Conservation (phyloP, 805 yeast genomes). For the Blastobotrys attinorum region DNA sequence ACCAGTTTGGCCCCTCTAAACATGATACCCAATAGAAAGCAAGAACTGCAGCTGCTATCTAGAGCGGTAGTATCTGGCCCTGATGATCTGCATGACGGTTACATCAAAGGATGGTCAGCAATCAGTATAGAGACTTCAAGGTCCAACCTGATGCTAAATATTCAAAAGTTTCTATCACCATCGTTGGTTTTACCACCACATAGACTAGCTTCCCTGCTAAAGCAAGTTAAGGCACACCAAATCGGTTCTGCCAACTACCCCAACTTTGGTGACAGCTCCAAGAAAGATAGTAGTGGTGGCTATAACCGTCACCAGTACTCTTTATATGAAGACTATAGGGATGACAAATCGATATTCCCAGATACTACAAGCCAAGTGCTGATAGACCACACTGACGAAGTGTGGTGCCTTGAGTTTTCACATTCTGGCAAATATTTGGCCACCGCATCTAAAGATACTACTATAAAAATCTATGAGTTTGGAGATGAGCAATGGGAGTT, state of each 20-base stretch:
- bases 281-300: too few relatives aligned
- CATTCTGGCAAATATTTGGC: slow-evolving; percentile 70
- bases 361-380: slow-evolving; percentile 40
- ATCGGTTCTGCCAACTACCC: slow-evolving; percentile 26
- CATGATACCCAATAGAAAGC: slow-evolving; percentile 12
- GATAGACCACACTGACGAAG: slow-evolving; percentile 56
- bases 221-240: slow-evolving; percentile 46
- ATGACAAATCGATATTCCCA: slow-evolving; percentile 13
- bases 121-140: slow-evolving; percentile 38
- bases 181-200: slow-evolving; percentile 46
- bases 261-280: slow-evolving; percentile 9
- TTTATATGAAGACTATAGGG: slow-evolving; percentile 31
- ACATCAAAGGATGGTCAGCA: too few relatives aligned
- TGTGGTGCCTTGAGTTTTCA: slow-evolving; percentile 76
- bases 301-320: slow-evolving; percentile 17
- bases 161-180: slow-evolving; percentile 43
- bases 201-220: slow-evolving; percentile 41
- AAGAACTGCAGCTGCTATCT: slow-evolving; percentile 24
- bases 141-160: slow-evolving; percentile 32
- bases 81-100: slow-evolving; percentile 18
- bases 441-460: slow-evolving; percentile 65
- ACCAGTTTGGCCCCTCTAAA: neutral
- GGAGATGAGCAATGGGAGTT: slow-evolving; percentile 40
- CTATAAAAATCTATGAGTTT: slow-evolving; percentile 45
- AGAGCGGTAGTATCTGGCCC: slow-evolving; percentile 25